These are phyloP conservation scores for Sarocladium strictum DNA, from an alignment of 2,329 filamentous ascomycete species.

Conservation along the genomic window DNA sequence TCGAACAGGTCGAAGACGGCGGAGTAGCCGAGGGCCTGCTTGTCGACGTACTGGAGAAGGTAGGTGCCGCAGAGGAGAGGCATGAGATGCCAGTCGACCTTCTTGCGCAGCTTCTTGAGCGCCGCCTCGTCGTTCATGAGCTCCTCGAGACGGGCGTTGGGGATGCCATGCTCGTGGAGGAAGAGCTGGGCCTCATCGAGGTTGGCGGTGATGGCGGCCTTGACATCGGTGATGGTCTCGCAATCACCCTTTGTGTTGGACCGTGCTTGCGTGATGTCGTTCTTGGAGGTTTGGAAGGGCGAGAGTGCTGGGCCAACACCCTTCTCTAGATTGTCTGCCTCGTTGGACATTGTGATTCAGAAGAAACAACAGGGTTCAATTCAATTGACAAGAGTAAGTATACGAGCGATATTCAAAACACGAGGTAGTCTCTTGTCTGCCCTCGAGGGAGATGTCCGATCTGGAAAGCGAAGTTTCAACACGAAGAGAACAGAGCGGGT, in stretches of 20 bases:
- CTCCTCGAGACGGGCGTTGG: slow-evolving; percentile 26
- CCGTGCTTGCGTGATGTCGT: not conserved
- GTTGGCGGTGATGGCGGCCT: slow-evolving; percentile 5
- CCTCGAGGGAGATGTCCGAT: too few species aligned
- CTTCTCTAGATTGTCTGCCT: not conserved
- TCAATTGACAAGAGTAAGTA: too few species aligned
- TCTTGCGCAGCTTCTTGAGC: slow-evolving; percentile 28
- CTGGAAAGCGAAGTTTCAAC: not conserved
- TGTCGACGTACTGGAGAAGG: slow-evolving; percentile 46
- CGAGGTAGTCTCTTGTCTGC: too few species aligned
- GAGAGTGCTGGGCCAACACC: not conserved
- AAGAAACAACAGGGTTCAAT: too few species aligned
- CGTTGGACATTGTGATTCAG: not conserved
- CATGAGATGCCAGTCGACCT: slow-evolving; percentile 40
- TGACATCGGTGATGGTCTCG: slow-evolving; percentile 10
- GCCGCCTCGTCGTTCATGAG: slow-evolving; percentile 35
- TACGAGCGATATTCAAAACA: too few species aligned
- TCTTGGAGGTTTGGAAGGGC: not conserved
- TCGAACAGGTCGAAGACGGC: slow-evolving; percentile 36
- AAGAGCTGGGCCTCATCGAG: slow-evolving; percentile 12
- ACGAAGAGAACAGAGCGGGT: not conserved
- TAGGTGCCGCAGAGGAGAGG: slow-evolving; percentile 42
- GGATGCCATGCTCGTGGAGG: slow-evolving; percentile 10
- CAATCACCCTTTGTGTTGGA: not conserved
- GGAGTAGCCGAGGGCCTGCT: slow-evolving; percentile 42